These are phyloP conservation scores for Apiospora rasikravindrae DNA, from an alignment of 2,329 filamentous ascomycete species.

Conservation along the genomic window DNA sequence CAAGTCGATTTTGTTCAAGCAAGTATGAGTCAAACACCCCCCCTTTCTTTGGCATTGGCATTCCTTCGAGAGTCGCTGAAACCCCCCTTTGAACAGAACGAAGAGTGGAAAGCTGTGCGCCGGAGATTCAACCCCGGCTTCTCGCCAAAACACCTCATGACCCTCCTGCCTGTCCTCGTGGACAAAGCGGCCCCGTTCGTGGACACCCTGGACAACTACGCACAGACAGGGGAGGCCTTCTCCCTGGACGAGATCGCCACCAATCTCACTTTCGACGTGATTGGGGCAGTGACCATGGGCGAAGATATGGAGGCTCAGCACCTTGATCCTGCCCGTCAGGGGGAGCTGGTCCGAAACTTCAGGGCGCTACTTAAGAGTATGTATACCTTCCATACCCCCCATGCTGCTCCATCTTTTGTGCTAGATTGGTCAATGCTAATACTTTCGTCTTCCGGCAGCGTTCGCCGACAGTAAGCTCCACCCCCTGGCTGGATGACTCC, in stretches of 20 bases:
- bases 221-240: conserved; percentile 35
- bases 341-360: conserved; percentile 28
- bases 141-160: conserved; percentile 45
- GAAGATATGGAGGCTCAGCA: conserved; percentile 41
- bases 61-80: neutral
- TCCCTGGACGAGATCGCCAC: conserved; percentile 31
- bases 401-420: too few species aligned
- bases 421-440: neutral
- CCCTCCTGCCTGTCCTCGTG: conserved; percentile 36
- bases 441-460: conserved; percentile 10
- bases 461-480: conserved; percentile 28
- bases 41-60: fast-evolving
- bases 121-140: conserved; percentile 46
- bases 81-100: conserved; percentile 32
- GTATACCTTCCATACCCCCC: neutral
- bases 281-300: conserved; percentile 42
- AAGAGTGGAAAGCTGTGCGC: conserved; percentile 41
- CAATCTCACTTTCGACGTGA: conserved; percentile 46
- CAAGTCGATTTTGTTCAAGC: neutral
- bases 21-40: neutral
- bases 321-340: conserved; percentile 29
- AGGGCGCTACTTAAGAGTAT: neutral
- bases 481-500: conserved; percentile 27
- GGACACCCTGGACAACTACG: conserved; percentile 43
- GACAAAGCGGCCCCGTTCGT: neutral